Base-by-base conservation (phyloP, 805 yeast species). In the Cyberlindnera veronae region DNA sequence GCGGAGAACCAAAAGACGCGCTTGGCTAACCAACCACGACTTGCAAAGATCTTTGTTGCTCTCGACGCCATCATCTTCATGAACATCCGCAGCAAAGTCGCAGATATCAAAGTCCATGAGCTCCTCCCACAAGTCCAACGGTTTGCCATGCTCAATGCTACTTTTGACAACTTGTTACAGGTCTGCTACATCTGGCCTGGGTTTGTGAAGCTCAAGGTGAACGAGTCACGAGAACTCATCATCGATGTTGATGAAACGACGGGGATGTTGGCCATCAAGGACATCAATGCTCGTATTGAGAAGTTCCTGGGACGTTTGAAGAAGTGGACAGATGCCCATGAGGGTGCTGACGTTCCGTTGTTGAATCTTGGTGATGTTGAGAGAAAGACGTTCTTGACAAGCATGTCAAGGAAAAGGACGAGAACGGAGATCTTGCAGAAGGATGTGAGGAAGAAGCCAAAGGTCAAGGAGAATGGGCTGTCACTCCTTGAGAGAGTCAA, bases 401-500 rank as follows among this genome's bases (percentile, higher is more conserved):
- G 15, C 13, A n/a, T 30, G 18, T 50, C 38, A 39, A 51, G 38
- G 30, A 42, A 35, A 44, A 46, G 38, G 40, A 37, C 24, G 19
- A 38, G 9, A 39, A 41, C 13, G 3, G 39, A 45, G 20, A 31
- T 41, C 15, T 16, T 39, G 10, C 38, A 41, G 23, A 41, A 44
- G 24, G 32, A 21, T 12, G 17, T 20, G 3, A 31, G 34, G 28
- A 36, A 23, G 30, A 35, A 27, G 21, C 28, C 20, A 10, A 34
- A 27, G n/a, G 17, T 9, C 3, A 44, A 42, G 1, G 24, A 34
- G 8, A 36, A 34, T 7, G 51, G 50, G 9, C 32, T 61, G 9
- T 54, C 68, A 1, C 48, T 72, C 6, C 44, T 71, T 11, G 71
- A 72, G 31, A 54, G 76, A 32, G 67, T 71, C 34, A 60, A 57